Evolutionary conservation across 495 filamentous ascomycete species (phyloP), one percentile per base, ranked within the genome.

Genomic region (Pyrenopolyporus hunteri): DNA sequence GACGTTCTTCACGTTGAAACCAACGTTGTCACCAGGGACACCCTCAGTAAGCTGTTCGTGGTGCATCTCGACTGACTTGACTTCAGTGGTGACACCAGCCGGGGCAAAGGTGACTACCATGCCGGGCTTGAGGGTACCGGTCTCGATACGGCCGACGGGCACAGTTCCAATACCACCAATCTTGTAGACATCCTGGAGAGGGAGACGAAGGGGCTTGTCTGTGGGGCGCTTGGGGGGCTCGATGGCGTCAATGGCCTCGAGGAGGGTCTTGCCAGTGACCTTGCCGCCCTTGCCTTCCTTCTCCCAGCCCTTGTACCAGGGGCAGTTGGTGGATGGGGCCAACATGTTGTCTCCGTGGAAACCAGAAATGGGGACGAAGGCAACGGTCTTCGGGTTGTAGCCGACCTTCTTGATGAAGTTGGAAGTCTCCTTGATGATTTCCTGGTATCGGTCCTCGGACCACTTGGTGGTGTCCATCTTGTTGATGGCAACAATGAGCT

Each of bases 281-380:
- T 96, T 93, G 78, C 86, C 88, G 65, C 79, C 82, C 90, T 98
- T 98, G 87, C 83, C 87, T 87, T 98, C 95, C 89, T 96, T 97
- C 85, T 97, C 89, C 94, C 94, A 98, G 71, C 95, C 93, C 90
- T 97, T 98, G 91, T 98, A 98, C 94, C 94, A 98, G 74, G 94
- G 91, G 88, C 90, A 94, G 89, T 97, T 97, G 84, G 78, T 13
- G 78, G 93, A 97, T 71, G 72, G 47, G 67, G 93, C 90, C 67
- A 98, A 89, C 94, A 98, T 98, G 90, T 98, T 98, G 87, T 98
- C 94, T 74, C 94, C 94, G 87, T 98, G 90, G 90, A 98, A 98
- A 75, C 94, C 94, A 71, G 94, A 98, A 89, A 98, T 97, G 71
- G 94, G 94, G 76, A 98, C 94, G 85, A 98, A 98, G 63, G 94